phyloP scores from a whole-genome alignment of 2,329 filamentous ascomycete species.

The Cordyceps sp. region DNA sequence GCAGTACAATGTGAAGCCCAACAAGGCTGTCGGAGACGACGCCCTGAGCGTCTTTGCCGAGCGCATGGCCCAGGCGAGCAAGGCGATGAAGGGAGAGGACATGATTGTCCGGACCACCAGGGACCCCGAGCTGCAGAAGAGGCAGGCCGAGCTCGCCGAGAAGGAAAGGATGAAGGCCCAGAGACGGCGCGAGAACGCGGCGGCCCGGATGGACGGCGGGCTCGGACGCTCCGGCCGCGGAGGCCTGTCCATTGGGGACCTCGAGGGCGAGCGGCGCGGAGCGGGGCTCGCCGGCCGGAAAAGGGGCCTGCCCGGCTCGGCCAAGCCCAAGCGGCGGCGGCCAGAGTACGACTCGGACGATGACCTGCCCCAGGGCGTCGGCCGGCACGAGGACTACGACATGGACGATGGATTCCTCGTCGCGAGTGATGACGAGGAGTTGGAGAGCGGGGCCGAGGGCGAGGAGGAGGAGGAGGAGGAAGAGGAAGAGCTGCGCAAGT shows the following conservation, averaged over 20 bases:
- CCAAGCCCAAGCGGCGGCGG: conserved; percentile 34
- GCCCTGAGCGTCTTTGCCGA: conserved; percentile 53
- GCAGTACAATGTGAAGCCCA: conserved; percentile 51
- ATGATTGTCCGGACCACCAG: conserved; percentile 55
- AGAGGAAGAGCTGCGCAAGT: conserved; percentile 35
- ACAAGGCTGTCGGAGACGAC: conserved; percentile 51
- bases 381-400: conserved; percentile 60
- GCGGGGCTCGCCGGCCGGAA: conserved; percentile 34
- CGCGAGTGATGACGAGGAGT: conserved; percentile 54
- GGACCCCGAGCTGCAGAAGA: conserved; percentile 62
- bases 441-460: conserved; percentile 42
- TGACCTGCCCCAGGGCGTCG: conserved; percentile 43
- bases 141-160: conserved; percentile 56
- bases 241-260: conserved; percentile 49
- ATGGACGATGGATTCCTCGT: conserved; percentile 67
- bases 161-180: conserved; percentile 54
- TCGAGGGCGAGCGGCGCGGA: conserved; percentile 52
- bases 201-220: conserved; percentile 45
- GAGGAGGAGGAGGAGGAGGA: conserved; percentile 51
- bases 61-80: conserved; percentile 47
- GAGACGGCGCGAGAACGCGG: conserved; percentile 50
- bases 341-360: conserved; percentile 66
- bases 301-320: conserved; percentile 30
- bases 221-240: conserved; percentile 31
- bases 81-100: conserved; percentile 36